Evolutionary conservation across 2,329 filamentous ascomycete genomes (phyloP), one percentile per base, ranked within the genome.

Genomic region (Verticillium tricorpus): DNA sequence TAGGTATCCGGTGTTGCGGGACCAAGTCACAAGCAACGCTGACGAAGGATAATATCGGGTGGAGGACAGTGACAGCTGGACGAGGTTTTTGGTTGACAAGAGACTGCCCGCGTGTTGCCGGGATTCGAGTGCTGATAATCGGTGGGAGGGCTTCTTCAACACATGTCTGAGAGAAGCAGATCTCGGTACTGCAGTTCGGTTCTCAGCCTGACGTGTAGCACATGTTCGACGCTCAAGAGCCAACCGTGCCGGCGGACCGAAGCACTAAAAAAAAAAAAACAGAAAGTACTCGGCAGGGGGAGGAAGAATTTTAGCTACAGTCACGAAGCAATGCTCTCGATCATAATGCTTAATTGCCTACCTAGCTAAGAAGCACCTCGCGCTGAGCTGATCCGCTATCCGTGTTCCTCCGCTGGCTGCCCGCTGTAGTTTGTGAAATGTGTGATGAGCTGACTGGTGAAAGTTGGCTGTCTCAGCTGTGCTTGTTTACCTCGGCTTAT

Each of bases 281-380:
- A 57, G 22, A 37, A 37, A 57, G 17, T 15, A 45, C 17, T 12
- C 12, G 37, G 15, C 15, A 17, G 37, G 37, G 15, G 14, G 14
- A n/a, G 17, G 37, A 40, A 40, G 17, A 22, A 25, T 50, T 19
- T 50, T 22, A 11, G 45, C 32, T 17, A 40, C 32, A 22, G 34
- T 32, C 32, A 54, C 19, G n/a, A n/a, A 40, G 57, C 32, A 45
- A 50, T n/a, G 52, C 45, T 52, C 56, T 58, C 62, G 50, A 56
- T 60, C 55, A 62, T 63, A 54, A 54, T 60, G 57, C 57, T 54
- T 60, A 61, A 58, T 60, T 28, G 37, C 14, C 15, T 40, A 40
- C 37, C 37, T 57, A 59, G 59, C 56, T 61, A 40, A 32, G 52
- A 32, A 54, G 31, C 12, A 40, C 17, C 3, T 37, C 5, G 35